Evolutionary conservation across 2,329 filamentous ascomycete genomes (phyloP).

Genomic region (Calonectria montana): DNA sequence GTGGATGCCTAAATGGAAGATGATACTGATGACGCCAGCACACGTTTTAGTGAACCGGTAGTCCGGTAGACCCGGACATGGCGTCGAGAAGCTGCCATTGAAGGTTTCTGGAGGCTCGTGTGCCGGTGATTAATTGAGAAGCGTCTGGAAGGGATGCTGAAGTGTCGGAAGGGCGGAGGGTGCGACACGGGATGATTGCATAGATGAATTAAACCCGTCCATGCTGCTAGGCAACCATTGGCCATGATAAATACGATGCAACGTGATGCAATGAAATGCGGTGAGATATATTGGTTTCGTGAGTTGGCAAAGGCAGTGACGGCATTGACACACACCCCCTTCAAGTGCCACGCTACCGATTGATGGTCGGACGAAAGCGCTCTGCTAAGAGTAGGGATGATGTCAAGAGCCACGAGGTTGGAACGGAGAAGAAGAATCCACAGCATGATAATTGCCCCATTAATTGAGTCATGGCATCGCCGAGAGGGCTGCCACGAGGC

Average conservation of each 20-base stretch:
- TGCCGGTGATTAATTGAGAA: not conserved
- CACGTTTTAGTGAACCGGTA: not conserved
- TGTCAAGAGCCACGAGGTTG: not conserved
- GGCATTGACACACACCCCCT: not conserved
- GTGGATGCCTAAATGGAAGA: not conserved
- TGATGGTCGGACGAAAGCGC: not conserved
- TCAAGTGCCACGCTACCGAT: not conserved
- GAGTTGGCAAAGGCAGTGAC: not conserved
- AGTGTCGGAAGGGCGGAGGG: not conserved
- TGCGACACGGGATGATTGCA: not conserved
- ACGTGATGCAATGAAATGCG: not conserved
- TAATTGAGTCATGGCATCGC: slow-evolving; percentile 2
- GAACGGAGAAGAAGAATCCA: not conserved
- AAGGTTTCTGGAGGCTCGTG: not conserved
- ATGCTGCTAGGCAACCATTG: not conserved
- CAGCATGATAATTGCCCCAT: not conserved
- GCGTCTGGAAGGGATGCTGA: not conserved
- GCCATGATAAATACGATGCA: not conserved
- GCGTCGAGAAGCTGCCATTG: not conserved
- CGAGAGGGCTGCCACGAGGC: not conserved
- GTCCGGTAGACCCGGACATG: not conserved
- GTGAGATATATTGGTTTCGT: slow-evolving; percentile 1
- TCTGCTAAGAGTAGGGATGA: not conserved
- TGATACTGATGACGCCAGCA: not conserved
- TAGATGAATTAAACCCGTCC: not conserved